Conservation (phyloP, 2,329 filamentous ascomycete genomes). For the Sordariomycetes sp. region DNA sequence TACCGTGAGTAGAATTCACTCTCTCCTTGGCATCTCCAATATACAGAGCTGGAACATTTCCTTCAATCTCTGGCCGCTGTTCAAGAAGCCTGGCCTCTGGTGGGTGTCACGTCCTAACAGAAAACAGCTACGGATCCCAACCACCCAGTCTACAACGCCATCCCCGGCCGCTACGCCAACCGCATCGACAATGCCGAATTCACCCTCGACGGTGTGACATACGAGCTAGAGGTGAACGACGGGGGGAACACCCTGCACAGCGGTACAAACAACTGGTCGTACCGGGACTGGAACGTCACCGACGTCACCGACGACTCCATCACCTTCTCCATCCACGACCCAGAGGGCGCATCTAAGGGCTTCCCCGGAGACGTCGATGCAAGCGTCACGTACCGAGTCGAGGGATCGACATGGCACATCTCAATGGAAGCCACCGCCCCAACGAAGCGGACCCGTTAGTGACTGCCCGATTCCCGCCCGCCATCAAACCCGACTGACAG, state of each 20-base stretch:
- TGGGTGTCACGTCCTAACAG: background rate
- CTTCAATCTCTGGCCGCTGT: background rate
- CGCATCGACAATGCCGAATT: slow-evolving; percentile 47
- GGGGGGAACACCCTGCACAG: slow-evolving; percentile 42
- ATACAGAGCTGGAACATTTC: background rate
- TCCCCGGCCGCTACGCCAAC: slow-evolving; percentile 51
- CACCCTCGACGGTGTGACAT: slow-evolving; percentile 37
- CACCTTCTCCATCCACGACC: slow-evolving; percentile 51
- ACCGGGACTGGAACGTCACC: slow-evolving; percentile 47
- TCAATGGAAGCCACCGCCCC: slow-evolving; percentile 44
- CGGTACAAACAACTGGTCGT: slow-evolving; percentile 49
- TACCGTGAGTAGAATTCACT: slow-evolving; percentile 26
- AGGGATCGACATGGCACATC: slow-evolving; percentile 41
- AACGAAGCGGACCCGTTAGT: slow-evolving; percentile 20
- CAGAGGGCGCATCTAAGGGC: slow-evolving; percentile 40
- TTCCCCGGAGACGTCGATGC: slow-evolving; percentile 49
- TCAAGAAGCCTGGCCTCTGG: background rate
- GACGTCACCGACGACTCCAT: slow-evolving; percentile 40
- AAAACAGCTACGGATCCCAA: slow-evolving; percentile 24
- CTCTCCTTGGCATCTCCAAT: background rate
- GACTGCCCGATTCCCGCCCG: background rate
- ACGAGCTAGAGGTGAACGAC: slow-evolving; percentile 39
- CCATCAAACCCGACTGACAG: background rate
- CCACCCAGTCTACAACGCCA: slow-evolving; percentile 48
- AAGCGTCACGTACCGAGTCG: slow-evolving; percentile 49